A percentile compares a stretch with the other conserved stretches of the same genome.
Evolutionary conservation across 2,329 filamentous ascomycete species (phyloP).

Genomic region (Aureobasidium subglaciale): DNA sequence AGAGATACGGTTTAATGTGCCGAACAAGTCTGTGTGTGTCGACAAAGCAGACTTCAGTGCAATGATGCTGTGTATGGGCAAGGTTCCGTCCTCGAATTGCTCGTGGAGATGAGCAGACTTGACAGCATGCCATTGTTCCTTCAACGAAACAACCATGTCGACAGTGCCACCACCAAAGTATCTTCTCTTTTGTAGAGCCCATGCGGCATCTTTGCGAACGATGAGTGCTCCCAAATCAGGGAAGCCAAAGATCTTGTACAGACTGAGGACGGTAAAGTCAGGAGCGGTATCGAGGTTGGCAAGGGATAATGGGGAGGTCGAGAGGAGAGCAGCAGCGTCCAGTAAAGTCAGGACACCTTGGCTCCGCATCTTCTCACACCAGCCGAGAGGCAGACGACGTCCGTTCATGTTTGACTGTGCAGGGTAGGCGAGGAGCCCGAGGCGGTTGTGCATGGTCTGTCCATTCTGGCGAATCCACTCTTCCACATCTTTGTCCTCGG

Average conservation of each 20-base stretch:
- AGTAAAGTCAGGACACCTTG: slow-evolving; percentile 57
- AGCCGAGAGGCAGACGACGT: slow-evolving; percentile 62
- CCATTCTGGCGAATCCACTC: slow-evolving; percentile 50
- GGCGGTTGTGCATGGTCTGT: slow-evolving; percentile 30
- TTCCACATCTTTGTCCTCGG: slow-evolving; percentile 54
- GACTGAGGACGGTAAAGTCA: slow-evolving; percentile 80
- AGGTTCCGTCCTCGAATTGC: slow-evolving; percentile 80
- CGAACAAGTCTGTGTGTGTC: slow-evolving; percentile 62
- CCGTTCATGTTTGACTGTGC: slow-evolving; percentile 94
- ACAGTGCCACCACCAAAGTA: slow-evolving; percentile 97
- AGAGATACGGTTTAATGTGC: slow-evolving; percentile 58
- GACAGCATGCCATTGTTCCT: slow-evolving; percentile 73
- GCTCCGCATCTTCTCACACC: slow-evolving; percentile 46
- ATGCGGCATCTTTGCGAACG: slow-evolving; percentile 63
- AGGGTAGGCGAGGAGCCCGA: slow-evolving; percentile 68
- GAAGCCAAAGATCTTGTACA: slow-evolving; percentile 97
- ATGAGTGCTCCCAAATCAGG: slow-evolving; percentile 83
- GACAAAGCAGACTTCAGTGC: slow-evolving; percentile 72
- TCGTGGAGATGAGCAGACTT: slow-evolving; percentile 69
- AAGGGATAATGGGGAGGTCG: slow-evolving; percentile 71
- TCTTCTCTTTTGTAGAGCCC: slow-evolving; percentile 54
- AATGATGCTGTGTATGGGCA: slow-evolving; percentile 84
- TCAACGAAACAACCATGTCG: slow-evolving; percentile 68
- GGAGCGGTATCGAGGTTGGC: slow-evolving; percentile 55
- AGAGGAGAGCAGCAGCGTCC: slow-evolving; percentile 74